These are phyloP conservation scores for Ophiostoma piceae DNA, from an alignment of 2,329 filamentous ascomycete genomes.

Conservation along the genomic window DNA sequence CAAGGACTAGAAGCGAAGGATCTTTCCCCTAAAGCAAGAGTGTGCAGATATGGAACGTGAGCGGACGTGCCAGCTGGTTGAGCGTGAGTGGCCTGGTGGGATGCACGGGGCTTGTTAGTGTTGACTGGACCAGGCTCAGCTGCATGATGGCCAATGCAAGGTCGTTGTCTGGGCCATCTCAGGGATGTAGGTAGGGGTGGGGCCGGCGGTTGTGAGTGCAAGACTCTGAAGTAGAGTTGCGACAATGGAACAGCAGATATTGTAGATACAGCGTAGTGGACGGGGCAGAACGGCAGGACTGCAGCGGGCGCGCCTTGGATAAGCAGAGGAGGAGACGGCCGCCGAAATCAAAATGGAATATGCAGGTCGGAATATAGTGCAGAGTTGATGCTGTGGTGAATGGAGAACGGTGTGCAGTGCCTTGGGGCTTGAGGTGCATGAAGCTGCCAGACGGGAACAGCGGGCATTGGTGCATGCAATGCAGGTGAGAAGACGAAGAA, in stretches of 20 bases:
- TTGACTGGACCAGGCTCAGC: constrained; percentile 26
- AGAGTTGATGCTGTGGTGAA: neutral
- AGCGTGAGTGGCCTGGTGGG: constrained; percentile 27
- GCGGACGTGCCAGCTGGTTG: constrained; percentile 27
- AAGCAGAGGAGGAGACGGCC: neutral
- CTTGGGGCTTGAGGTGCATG: neutral
- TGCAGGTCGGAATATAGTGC: neutral
- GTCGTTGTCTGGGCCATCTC: constrained; percentile 17
- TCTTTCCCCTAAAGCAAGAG: constrained; percentile 13
- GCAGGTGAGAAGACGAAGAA: constrained; percentile 8
- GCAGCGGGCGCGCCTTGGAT: neutral
- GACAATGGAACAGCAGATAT: neutral
- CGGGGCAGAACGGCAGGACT: neutral
- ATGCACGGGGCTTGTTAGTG: constrained; percentile 25
- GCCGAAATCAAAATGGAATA: neutral
- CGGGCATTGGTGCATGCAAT: neutral
- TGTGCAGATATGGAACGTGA: constrained; percentile 21
- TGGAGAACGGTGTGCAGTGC: neutral
- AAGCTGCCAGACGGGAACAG: neutral
- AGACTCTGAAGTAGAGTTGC: neutral
- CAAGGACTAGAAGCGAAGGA: constrained; percentile 8
- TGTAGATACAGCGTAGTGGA: neutral
- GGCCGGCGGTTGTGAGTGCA: neutral
- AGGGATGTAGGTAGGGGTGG: constrained; percentile 13
- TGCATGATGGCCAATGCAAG: constrained; percentile 26